A percentile compares a stretch with the other conserved stretches of the same genome.
Conservation (phyloP, 768 basidiomycete genomes). For the Leccinum imitatum region DNA sequence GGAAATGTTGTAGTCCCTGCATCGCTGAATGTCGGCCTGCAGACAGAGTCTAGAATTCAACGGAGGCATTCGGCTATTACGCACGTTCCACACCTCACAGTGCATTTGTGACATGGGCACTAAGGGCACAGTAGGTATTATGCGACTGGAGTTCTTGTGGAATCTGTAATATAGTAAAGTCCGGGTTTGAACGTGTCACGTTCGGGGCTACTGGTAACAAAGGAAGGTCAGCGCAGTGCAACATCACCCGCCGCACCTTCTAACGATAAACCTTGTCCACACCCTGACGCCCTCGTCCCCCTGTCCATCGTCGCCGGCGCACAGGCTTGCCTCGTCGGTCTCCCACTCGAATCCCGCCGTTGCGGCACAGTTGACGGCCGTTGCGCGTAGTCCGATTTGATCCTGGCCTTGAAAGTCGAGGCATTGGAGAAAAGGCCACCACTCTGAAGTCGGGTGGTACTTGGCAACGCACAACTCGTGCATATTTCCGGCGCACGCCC, state of each 20-base stretch:
- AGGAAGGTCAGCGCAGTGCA: slow-evolving; percentile 46
- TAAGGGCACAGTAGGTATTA: slow-evolving; percentile 40
- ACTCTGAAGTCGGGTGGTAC: slow-evolving; percentile 49
- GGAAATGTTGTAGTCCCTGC: slow-evolving; percentile 33
- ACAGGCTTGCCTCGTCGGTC: slow-evolving; percentile 50
- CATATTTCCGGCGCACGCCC: slow-evolving; percentile 86
- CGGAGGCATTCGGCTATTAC: slow-evolving; percentile 43
- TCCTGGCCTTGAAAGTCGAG: slow-evolving; percentile 65
- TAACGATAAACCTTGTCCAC: slow-evolving; percentile 4
- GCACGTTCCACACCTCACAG: slow-evolving; percentile 62
- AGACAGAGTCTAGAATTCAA: slow-evolving; percentile 37
- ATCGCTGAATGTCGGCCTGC: slow-evolving; percentile 5
- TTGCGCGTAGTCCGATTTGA: slow-evolving; percentile 62
- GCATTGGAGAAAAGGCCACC: slow-evolving; percentile 86
- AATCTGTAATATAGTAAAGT: slow-evolving; percentile 58
- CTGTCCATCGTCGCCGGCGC: slow-evolving; percentile 60
- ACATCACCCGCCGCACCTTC: slow-evolving; percentile 2
- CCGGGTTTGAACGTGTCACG: slow-evolving; percentile 55
- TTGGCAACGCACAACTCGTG: slow-evolving; percentile 82
- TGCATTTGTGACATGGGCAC: slow-evolving; percentile 69
- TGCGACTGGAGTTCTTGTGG: slow-evolving; percentile 66
- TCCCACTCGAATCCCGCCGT: slow-evolving; percentile 70
- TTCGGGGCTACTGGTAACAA: slow-evolving; percentile 53
- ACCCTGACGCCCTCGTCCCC: slow-evolving; percentile 55
- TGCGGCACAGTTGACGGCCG: slow-evolving; percentile 65